phyloP scores from a whole-genome alignment of 192 early-diverging fungal species.

The Backusella psychrophila region DNA sequence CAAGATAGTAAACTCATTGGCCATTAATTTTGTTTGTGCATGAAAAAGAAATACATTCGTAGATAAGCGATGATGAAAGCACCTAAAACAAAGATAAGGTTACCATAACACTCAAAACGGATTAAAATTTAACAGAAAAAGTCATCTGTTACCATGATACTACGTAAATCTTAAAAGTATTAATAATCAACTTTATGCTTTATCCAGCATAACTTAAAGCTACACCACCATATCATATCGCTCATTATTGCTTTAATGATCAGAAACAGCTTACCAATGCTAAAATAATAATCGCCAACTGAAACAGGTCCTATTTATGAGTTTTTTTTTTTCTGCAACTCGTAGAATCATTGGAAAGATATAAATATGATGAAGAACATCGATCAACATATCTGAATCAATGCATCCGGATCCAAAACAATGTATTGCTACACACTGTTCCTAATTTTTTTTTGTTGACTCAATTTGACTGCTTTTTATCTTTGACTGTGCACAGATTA shows the following conservation, averaged over 20 bases:
- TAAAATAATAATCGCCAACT: not conserved
- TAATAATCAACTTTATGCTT: not conserved
- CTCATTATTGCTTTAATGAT: not conserved
- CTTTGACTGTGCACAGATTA: not conserved
- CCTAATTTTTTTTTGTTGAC: not conserved
- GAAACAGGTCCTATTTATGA: not conserved
- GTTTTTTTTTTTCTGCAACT: not conserved
- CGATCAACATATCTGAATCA: not conserved
- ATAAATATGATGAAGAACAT: not conserved
- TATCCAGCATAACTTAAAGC: not conserved
- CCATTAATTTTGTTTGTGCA: no score
- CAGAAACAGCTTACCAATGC: not conserved
- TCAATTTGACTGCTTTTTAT: not conserved
- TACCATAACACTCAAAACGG: no score
- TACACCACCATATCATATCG: not conserved
- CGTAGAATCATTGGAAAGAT: not conserved
- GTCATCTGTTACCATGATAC: no score
- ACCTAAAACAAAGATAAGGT: no score
- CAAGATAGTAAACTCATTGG: not conserved
- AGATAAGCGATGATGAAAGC: no score
- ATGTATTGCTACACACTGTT: not conserved
- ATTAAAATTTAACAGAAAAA: no score
- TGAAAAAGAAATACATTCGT: no score
- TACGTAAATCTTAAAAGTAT: not conserved
- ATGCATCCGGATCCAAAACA: not conserved